Conservation (phyloP, 208 protist genomes). For the Trypanosoma grayi region DNA sequence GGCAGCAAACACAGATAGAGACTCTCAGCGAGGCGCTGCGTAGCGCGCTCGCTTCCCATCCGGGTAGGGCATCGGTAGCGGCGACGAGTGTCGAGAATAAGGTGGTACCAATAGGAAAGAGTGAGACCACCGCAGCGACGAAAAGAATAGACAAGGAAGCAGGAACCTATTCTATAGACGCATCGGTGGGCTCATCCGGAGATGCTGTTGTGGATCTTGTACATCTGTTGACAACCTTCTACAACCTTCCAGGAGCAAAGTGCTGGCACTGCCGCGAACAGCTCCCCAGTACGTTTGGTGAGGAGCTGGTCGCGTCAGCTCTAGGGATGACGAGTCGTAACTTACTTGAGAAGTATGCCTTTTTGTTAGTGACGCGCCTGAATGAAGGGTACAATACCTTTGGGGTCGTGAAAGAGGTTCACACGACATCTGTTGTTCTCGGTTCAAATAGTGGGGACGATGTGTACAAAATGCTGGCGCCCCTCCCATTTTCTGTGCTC, state of each 20-base stretch:
- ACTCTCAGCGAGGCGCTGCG: slow-evolving; percentile 3
- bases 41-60: neutral
- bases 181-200: neutral
- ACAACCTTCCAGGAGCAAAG: slow-evolving; percentile 10
- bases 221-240: slow-evolving; percentile 25
- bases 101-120: neutral
- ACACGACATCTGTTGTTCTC: neutral
- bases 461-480: neutral
- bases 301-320: slow-evolving; percentile 23
- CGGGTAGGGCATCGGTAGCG: neutral
- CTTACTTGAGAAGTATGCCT: slow-evolving; percentile 17
- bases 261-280: slow-evolving; percentile 11
- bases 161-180: neutral
- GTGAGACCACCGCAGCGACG: neutral
- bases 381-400: slow-evolving; percentile 1
- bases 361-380: slow-evolving; percentile 16
- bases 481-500: slow-evolving; percentile 15
- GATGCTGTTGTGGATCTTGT: slow-evolving; percentile 16
- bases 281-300: slow-evolving; percentile 14
- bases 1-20: slow-evolving; percentile 2
- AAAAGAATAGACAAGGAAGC: neutral
- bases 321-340: slow-evolving; percentile 18
- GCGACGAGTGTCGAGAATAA: neutral
- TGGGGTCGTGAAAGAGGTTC: neutral
- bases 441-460: neutral